These are phyloP conservation scores for Thraustochytrium sp. DNA, from an alignment of 352 stramenopile genomes.

Conservation along the genomic window DNA sequence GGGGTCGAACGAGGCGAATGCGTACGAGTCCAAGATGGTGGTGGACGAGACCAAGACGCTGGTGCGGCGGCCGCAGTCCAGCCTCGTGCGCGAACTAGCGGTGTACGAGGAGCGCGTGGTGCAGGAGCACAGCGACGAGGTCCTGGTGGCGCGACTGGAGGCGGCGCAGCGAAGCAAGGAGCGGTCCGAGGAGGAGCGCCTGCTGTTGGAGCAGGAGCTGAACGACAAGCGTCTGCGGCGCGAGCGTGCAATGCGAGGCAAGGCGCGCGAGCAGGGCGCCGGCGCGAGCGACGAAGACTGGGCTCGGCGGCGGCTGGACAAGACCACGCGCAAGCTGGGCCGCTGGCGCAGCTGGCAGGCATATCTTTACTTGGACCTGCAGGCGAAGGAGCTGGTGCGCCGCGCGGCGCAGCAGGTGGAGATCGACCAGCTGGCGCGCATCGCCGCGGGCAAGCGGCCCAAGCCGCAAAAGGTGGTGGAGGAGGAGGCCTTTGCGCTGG, in stretches of 20 bases:
- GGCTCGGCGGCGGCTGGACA: background rate
- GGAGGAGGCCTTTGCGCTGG: constrained; percentile 26
- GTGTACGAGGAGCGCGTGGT: constrained; percentile 2
- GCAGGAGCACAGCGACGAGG: background rate
- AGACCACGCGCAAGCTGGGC: background rate
- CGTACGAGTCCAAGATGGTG: background rate
- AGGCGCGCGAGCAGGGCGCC: background rate
- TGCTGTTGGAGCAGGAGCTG: constrained; percentile 1
- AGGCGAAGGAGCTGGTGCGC: constrained; percentile 13
- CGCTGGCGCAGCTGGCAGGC: constrained; percentile 11
- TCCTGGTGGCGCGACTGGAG: background rate
- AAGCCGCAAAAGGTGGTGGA: background rate
- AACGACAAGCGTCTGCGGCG: constrained; percentile 19
- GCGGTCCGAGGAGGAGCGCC: background rate
- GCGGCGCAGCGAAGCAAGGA: background rate
- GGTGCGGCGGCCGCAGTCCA: background rate
- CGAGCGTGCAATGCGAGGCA: background rate
- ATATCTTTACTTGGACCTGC: constrained; percentile 10
- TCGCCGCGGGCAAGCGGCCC: constrained; percentile 13
- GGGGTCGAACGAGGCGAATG: constrained; percentile 9
- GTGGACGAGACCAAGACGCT: background rate
- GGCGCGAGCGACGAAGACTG: background rate
- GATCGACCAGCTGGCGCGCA: constrained; percentile 24
- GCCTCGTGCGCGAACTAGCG: background rate
- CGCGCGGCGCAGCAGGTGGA: constrained; percentile 8